Base-by-base conservation (phyloP, 805 yeast species). In the Pichia scutulata region DNA sequence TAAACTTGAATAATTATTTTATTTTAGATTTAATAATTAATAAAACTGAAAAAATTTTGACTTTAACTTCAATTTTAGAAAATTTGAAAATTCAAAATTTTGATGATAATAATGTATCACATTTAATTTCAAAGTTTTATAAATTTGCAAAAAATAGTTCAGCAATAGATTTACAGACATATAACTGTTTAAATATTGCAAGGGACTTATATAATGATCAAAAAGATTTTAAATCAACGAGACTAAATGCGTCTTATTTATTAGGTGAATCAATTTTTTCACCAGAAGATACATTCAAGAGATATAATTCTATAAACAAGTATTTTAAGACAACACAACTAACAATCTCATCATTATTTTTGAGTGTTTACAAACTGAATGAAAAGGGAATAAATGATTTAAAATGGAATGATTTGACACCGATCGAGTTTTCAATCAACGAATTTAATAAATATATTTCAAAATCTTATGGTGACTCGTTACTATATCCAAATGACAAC, bases 361-460 rank as follows among this genome's bases (percentile, higher is more conserved):
- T 69, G 1, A 81, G 84, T 0, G 72, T 83, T 7, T 60, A 67
- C 55, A 58, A 62, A 37, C 49, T 62, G 39, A 50, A 54, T 39
- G 63, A 59, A 47, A 46, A 42, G 22, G 57, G 48, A 1, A 30
- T 13, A 2, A 51, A 56, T 42, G 48, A 54, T 8, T 18, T 54
- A 6, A 49, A 52, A 18, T 82, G 87, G 87, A 79, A 70, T 10
- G 65, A 66, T 1, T 46, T 71, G 39, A 75, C 66, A 47, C 86
- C 89, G 0, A 70, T 83, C 1, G 87, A 82, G 56, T 69, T 80
- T 24, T 81, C 86, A 0, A 70, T 81, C 2, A 73, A 70, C 39
- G 86, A 83, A 60, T 77, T 83, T 63, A 73, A 77, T 50, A 53
- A 53, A 25, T 62, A 65, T 56, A 69, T 72, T 1, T 66, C 75